Conservation (phyloP, 306 rosid species). For the Cicer bijugum region DNA sequence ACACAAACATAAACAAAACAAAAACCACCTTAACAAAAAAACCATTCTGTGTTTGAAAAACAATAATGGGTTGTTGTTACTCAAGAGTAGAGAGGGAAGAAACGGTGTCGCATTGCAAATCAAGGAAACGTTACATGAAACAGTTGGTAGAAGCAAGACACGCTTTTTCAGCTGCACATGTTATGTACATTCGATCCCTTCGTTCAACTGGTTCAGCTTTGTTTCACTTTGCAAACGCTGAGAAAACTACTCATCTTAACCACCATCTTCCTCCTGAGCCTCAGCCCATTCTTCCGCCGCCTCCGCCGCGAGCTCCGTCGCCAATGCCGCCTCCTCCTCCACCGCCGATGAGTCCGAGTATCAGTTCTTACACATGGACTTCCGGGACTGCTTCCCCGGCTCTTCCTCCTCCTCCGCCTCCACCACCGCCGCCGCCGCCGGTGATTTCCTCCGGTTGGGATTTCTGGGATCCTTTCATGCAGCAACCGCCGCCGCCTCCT, state of each 20-base stretch:
- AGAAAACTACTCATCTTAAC: constrained; percentile 46
- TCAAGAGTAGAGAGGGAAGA: constrained; percentile 79
- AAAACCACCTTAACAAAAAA: not conserved
- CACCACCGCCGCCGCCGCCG: constrained; percentile 76
- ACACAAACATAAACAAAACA: constrained; percentile 1
- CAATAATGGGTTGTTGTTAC: constrained; percentile 81
- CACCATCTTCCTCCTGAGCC: constrained; percentile 55
- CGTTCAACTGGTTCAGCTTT: constrained; percentile 84
- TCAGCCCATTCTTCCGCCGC: constrained; percentile 59
- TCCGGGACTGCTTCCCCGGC: constrained; percentile 72
- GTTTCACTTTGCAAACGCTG: constrained; percentile 78
- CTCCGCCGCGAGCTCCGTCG: constrained; percentile 56
- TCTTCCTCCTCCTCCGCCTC: constrained; percentile 70
- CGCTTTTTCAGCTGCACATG: constrained; percentile 71
- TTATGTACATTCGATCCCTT: constrained; percentile 78
- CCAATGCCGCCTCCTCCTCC: constrained; percentile 69
- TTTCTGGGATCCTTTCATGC: constrained; percentile 97
- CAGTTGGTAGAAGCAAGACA: constrained; percentile 79
- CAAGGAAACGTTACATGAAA: constrained; percentile 81
- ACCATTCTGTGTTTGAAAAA: not conserved
- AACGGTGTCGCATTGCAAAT: constrained; percentile 73
- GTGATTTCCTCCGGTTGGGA: constrained; percentile 75
- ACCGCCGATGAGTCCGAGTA: constrained; percentile 68
- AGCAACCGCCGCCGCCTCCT: constrained; percentile 48
- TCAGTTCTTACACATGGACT: constrained; percentile 84